phyloP scores from a whole-genome alignment of 345 rosid genomes.

The Turnera subulata region DNA sequence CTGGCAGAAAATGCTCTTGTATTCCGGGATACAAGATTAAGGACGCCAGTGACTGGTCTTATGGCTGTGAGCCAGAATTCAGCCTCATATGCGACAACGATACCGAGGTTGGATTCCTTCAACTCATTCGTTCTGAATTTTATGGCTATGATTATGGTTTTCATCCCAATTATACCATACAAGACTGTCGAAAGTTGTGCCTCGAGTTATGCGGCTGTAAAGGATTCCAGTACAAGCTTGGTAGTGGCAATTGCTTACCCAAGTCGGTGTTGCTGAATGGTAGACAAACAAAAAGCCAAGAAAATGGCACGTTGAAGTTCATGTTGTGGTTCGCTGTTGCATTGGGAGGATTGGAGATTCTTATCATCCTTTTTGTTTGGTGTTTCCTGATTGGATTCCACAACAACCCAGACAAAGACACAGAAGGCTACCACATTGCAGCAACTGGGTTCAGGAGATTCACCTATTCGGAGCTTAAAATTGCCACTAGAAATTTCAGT shows the following conservation, averaged over 20 bases:
- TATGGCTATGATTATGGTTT: too few relatives aligned
- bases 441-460: conserved; percentile 26
- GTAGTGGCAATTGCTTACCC: too few relatives aligned
- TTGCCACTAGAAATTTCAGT: conserved; percentile 21
- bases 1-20: too few relatives aligned
- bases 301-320: conserved; percentile 10
- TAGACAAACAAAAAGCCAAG: background rate
- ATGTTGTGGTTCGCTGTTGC: conserved; percentile 27
- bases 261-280: conserved; percentile 8
- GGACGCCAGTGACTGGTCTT: too few relatives aligned
- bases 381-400: conserved; percentile 22
- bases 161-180: too few relatives aligned
- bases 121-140: conserved; percentile 5
- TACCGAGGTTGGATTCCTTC: background rate
- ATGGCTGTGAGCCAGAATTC: conserved; percentile 12
- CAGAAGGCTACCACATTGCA: conserved; percentile 13
- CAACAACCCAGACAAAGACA: background rate
- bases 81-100: background rate
- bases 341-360: conserved; percentile 28
- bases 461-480: conserved; percentile 22
- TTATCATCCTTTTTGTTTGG: conserved; percentile 10
- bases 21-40: too few relatives aligned
- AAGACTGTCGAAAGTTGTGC: too few relatives aligned
- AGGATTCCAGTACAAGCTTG: too few relatives aligned
- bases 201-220: too few relatives aligned